Evolutionary conservation across 2,329 filamentous ascomycete species (phyloP).

Genomic region (Pseudocercospora cruenta): DNA sequence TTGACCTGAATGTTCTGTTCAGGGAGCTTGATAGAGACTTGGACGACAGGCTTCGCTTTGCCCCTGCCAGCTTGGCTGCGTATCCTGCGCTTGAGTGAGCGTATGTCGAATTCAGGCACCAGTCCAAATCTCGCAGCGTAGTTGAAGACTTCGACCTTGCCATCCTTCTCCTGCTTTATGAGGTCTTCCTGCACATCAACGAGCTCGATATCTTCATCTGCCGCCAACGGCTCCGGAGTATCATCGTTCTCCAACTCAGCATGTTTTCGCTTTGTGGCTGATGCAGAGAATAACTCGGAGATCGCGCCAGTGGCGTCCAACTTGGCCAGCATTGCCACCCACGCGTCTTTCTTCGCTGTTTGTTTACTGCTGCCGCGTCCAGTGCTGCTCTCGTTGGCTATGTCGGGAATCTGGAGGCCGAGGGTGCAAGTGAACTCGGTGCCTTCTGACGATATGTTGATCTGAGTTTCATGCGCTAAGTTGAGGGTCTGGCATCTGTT

Average conservation of each 20-base stretch:
- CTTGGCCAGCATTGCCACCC: conserved; percentile 16
- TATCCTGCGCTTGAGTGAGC: conserved; percentile 10
- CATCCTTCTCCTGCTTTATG: conserved; percentile 31
- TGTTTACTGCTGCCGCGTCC: conserved; percentile 4
- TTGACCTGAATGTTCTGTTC: conserved; percentile 42
- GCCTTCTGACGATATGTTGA: background rate
- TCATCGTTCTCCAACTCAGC: conserved; percentile 2
- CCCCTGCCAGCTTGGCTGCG: conserved; percentile 2
- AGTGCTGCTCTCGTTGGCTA: conserved; percentile 11
- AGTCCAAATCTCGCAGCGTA: conserved; percentile 46
- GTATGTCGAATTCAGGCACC: conserved; percentile 35
- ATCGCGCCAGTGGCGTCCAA: conserved; percentile 11
- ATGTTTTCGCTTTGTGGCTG: conserved; percentile 6
- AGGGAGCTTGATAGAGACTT: conserved; percentile 37
- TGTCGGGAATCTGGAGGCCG: conserved; percentile 10
- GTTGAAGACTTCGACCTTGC: conserved; percentile 44
- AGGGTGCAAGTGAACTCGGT: conserved; percentile 2
- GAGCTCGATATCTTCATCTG: conserved; percentile 13
- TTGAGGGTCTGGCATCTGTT: background rate
- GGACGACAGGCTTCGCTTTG: conserved; percentile 3
- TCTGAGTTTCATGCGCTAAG: background rate
- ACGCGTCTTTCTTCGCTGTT: conserved; percentile 10
- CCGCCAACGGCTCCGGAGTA: background rate
- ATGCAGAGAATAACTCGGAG: conserved; percentile 9
- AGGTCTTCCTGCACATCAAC: conserved; percentile 23